Evolutionary conservation across 2,329 filamentous ascomycete species (phyloP).

Genomic region (Thelonectria olida): DNA sequence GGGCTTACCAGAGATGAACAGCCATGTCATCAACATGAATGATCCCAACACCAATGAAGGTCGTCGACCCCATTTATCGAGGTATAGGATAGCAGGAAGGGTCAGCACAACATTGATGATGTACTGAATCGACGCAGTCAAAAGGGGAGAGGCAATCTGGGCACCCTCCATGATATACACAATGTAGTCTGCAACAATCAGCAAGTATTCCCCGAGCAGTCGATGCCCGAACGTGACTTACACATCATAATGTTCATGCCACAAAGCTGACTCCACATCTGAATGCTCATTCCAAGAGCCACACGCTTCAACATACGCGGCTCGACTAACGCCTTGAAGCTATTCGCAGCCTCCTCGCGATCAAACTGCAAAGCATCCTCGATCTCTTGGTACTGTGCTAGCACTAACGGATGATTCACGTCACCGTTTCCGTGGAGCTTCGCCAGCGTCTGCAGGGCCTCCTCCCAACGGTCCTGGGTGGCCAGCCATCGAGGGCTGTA

Average conservation of each 20-base stretch:
- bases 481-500: slow-evolving; percentile 77
- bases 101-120: slow-evolving; percentile 71
- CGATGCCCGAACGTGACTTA: slow-evolving; percentile 17
- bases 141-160: slow-evolving; percentile 63
- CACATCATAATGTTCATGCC: slow-evolving; percentile 70
- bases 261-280: slow-evolving; percentile 68
- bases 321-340: slow-evolving; percentile 58
- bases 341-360: slow-evolving; percentile 59
- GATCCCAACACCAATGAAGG: slow-evolving; percentile 64
- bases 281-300: slow-evolving; percentile 64
- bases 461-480: slow-evolving; percentile 72
- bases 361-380: slow-evolving; percentile 64
- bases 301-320: slow-evolving; percentile 65
- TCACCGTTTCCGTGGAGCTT: slow-evolving; percentile 67
- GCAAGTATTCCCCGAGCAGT: not conserved
- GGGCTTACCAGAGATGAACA: slow-evolving; percentile 66
- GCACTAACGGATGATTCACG: slow-evolving; percentile 64
- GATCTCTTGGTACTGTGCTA: slow-evolving; percentile 71
- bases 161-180: slow-evolving; percentile 69
- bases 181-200: slow-evolving; percentile 55
- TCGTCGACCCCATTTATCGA: slow-evolving; percentile 68
- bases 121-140: slow-evolving; percentile 71
- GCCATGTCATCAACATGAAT: slow-evolving; percentile 67
- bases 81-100: slow-evolving; percentile 66
- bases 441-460: slow-evolving; percentile 67